Percentiles rank a stretch among this genome's conserved stretches.
Evolutionary conservation across 192 early-diverging fungal genomes (phyloP).

Genomic region (Coemansia sp.): DNA sequence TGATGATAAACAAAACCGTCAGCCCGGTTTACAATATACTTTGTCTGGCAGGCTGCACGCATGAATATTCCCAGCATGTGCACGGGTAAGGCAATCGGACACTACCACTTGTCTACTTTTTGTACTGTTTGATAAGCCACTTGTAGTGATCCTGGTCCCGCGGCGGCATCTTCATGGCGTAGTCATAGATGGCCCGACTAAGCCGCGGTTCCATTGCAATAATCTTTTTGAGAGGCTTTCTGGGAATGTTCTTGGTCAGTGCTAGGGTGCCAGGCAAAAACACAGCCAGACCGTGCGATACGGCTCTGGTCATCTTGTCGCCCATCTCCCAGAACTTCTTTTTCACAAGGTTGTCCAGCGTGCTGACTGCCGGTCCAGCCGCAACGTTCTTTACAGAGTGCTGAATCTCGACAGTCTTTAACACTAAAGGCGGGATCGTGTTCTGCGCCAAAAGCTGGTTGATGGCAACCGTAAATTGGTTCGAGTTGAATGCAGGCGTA

Average conservation of each 20-base stretch:
- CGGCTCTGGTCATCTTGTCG: slow-evolving; percentile 13
- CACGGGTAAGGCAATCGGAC: background rate
- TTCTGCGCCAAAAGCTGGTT: slow-evolving; percentile 30
- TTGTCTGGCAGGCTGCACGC: background rate
- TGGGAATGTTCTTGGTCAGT: slow-evolving; percentile 28
- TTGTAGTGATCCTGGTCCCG: slow-evolving; percentile 19
- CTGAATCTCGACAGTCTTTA: slow-evolving; percentile 28
- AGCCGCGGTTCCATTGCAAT: slow-evolving; percentile 16
- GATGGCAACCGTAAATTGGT: slow-evolving; percentile 25
- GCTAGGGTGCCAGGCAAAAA: slow-evolving; percentile 37
- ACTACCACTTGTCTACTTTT: background rate
- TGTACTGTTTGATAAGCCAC: slow-evolving; percentile 22
- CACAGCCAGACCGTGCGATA: slow-evolving; percentile 17
- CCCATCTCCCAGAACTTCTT: slow-evolving; percentile 38
- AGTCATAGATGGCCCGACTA: slow-evolving; percentile 11
- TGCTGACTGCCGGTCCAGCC: slow-evolving; percentile 15
- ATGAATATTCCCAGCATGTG: too few relatives aligned
- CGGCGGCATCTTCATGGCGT: slow-evolving; percentile 39
- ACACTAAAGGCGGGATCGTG: slow-evolving; percentile 31
- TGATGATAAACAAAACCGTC: too few relatives aligned
- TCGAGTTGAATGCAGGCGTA: slow-evolving; percentile 18
- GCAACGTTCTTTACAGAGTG: slow-evolving; percentile 15
- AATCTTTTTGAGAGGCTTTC: slow-evolving; percentile 24
- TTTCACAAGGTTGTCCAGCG: slow-evolving; percentile 17
- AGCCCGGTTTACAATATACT: too few relatives aligned